Evolutionary conservation across 495 filamentous ascomycete genomes (phyloP).

Genomic region (Elasticomyces elasticus): DNA sequence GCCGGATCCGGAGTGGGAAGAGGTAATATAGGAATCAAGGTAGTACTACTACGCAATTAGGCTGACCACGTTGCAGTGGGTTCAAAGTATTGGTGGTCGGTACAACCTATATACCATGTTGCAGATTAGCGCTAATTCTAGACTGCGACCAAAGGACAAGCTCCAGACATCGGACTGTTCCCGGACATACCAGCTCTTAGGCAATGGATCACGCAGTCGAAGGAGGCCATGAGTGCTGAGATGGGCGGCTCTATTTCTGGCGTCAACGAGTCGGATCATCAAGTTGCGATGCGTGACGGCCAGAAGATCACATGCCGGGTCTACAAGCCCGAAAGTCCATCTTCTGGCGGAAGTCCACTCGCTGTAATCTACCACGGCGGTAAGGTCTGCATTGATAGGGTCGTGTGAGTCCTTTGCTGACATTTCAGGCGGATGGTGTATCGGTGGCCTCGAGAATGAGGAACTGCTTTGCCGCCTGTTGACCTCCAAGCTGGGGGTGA

Average conservation of each 20-base stretch:
- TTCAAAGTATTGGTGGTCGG: not conserved
- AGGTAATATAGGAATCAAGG: not conserved
- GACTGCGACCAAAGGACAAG: slow-evolving; percentile 1
- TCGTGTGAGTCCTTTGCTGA: not conserved
- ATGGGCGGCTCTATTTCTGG: slow-evolving; percentile 12
- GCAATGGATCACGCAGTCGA: slow-evolving; percentile 10
- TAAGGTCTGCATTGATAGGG: slow-evolving; percentile 6
- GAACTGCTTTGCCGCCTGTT: slow-evolving; percentile 16
- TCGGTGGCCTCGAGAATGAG: slow-evolving; percentile 23
- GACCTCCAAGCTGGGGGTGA: slow-evolving; percentile 24
- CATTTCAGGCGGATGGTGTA: slow-evolving; percentile 10
- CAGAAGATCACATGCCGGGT: slow-evolving; percentile 16
- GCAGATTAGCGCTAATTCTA: not conserved
- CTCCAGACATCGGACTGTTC: slow-evolving; percentile 14
- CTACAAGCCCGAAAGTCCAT: slow-evolving; percentile 16
- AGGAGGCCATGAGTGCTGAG: slow-evolving; percentile 8
- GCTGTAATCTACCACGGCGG: slow-evolving; percentile 24
- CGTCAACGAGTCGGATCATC: slow-evolving; percentile 21
- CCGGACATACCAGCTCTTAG: slow-evolving; percentile 15
- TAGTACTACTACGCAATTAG: no score
- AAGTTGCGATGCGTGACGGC: slow-evolving; percentile 22
- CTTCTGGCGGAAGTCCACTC: slow-evolving; percentile 18
- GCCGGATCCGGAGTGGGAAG: slow-evolving; percentile 3
- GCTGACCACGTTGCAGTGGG: slow-evolving; percentile 1
- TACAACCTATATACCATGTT: not conserved